Evolutionary conservation across 1,284 basidiomycete species (phyloP), one percentile per base, ranked within the genome.

Genomic region (Cutaneotrichosporon daszewskae): DNA sequence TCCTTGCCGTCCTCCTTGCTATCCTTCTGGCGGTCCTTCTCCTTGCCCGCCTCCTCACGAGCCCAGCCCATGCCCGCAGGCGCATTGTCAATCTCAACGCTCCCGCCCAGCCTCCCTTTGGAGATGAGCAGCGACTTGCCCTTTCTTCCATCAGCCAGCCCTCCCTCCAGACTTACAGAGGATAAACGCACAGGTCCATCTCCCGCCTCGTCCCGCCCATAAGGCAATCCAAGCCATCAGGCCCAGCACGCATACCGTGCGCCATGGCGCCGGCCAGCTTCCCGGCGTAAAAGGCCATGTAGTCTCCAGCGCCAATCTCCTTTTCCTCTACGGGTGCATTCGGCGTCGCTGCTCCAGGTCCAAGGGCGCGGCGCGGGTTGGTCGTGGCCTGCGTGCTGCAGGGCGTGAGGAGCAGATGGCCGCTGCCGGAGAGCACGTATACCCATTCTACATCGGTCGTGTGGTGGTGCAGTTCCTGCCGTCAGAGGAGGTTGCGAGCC

Each of bases 381-480:
- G n/a, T n/a, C n/a, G n/a, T n/a, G n/a, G n/a, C n/a, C 9, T 13
- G 25, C 29, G 27, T 28, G 16, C 24, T 26, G n/a, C 29, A 24
- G 7, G 40, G 33, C 13, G 39, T 34, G 9, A 60, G 45, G 4
- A 25, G 37, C 12, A 56, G 45, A 3, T n/a, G 32, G 19, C 40
- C 55, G 10, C 37, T 23, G 25, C 58, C 58, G 5, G 32, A 27
- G 20, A 55, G 41, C 6, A 60, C 45, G 50, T 60, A 60, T n/a
- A 60, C 20, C 58, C 58, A 60, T 40, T 60, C 58, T 1, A 48
- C 35, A n/a, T 50, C 45, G 37, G 34, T 16, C n/a, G 50, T 31
- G 46, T 60, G 58, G 38, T 58, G 53, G 38, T 60, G 58, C 27
- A 58, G 49, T 13, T 47, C 42, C 53, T 57, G 31, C 3, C 12